A percentile compares a stretch with the other conserved stretches of the same genome.
Evolutionary conservation across 2,329 filamentous ascomycete genomes (phyloP).

Genomic region (Leptosphaerulina australis): DNA sequence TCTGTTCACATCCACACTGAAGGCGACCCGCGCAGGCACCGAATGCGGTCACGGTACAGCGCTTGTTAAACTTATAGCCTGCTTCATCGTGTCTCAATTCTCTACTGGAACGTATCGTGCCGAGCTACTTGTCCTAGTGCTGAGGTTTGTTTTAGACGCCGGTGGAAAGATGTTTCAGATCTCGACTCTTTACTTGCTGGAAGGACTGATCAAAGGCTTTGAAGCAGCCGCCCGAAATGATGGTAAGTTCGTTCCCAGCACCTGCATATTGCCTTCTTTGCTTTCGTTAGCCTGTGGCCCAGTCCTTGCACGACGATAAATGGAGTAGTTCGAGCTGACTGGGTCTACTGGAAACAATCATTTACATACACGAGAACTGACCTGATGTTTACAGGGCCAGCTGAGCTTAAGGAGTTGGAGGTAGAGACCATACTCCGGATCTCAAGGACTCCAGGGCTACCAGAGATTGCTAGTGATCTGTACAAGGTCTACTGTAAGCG

Average conservation of each 20-base stretch:
- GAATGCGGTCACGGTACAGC: constrained; percentile 51
- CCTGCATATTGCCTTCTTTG: too few species aligned
- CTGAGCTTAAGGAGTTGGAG: constrained; percentile 29
- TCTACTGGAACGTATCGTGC: constrained; percentile 18
- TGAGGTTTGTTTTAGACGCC: constrained; percentile 46
- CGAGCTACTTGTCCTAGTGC: constrained; percentile 37
- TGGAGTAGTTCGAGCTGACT: too few species aligned
- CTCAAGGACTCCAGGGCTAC: constrained; percentile 48
- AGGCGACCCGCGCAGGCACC: constrained; percentile 35
- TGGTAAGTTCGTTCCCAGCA: not conserved
- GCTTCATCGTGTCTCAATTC: constrained; percentile 30
- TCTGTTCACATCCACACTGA: constrained; percentile 51
- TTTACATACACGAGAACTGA: not conserved
- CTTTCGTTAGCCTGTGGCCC: too few species aligned
- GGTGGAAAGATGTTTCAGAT: constrained; percentile 49
- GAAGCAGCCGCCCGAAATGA: not conserved
- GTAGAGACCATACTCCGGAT: constrained; percentile 45
- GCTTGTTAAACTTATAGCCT: constrained; percentile 46
- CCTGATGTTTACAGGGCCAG: not conserved
- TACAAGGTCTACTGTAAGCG: constrained; percentile 37
- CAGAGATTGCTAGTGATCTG: constrained; percentile 53
- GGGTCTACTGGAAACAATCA: too few species aligned
- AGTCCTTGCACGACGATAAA: too few species aligned
- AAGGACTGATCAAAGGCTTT: constrained; percentile 50
- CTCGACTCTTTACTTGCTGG: constrained; percentile 51